These are phyloP conservation scores for Trichoderma sp. DNA, from an alignment of 2,329 filamentous ascomycete genomes.

Conservation along the genomic window DNA sequence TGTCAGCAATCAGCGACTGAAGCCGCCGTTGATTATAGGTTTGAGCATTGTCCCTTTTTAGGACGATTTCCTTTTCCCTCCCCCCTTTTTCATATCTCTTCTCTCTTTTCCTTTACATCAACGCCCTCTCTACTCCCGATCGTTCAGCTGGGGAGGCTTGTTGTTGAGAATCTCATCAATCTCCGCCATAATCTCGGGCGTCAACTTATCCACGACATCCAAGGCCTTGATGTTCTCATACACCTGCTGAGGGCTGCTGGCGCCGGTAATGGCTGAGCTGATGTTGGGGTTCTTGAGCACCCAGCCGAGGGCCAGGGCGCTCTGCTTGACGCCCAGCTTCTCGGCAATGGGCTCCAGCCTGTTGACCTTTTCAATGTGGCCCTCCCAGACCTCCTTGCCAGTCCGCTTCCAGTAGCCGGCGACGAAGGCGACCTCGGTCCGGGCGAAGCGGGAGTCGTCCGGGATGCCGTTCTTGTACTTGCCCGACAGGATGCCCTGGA, in stretches of 20 bases:
- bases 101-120: too few species aligned
- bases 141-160: slow-evolving; percentile 52
- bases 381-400: slow-evolving; percentile 56
- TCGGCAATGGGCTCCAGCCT: slow-evolving; percentile 65
- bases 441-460: slow-evolving; percentile 59
- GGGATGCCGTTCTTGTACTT: slow-evolving; percentile 69
- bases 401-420: slow-evolving; percentile 55
- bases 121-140: slow-evolving; percentile 38
- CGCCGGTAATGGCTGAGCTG: slow-evolving; percentile 63
- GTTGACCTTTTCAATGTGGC: slow-evolving; percentile 61
- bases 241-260: slow-evolving; percentile 60
- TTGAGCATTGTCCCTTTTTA: background rate
- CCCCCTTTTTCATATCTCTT: too few species aligned
- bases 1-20: background rate
- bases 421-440: slow-evolving; percentile 59
- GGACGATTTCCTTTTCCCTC: background rate
- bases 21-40: background rate
- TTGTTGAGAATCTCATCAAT: slow-evolving; percentile 63
- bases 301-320: slow-evolving; percentile 62
- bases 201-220: slow-evolving; percentile 57
- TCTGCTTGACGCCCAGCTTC: slow-evolving; percentile 60
- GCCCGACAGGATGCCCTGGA: slow-evolving; percentile 61
- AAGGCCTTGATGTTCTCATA: slow-evolving; percentile 62
- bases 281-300: slow-evolving; percentile 64
- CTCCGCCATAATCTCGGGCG: slow-evolving; percentile 59